Percentiles rank a stretch among this genome's conserved stretches.
phyloP scores from a whole-genome alignment of 768 basidiomycete genomes.

The Lyophyllum semitale region DNA sequence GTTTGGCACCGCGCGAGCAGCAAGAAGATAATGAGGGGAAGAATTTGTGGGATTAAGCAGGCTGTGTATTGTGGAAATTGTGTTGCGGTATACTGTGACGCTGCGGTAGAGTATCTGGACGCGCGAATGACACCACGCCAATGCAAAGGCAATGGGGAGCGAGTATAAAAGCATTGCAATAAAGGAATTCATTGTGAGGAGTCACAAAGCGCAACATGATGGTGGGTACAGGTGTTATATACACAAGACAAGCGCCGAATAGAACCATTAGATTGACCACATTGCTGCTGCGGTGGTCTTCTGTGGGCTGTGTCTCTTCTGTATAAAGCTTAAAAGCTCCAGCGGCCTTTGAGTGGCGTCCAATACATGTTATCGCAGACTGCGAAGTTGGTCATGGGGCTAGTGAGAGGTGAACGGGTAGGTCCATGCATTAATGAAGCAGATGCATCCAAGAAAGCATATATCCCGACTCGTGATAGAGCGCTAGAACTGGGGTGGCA shows the following conservation, averaged over 20 bases:
- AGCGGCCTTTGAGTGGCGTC: too few relatives aligned
- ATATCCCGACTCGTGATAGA: too few relatives aligned
- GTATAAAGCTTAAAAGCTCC: too few relatives aligned
- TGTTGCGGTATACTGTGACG: not conserved
- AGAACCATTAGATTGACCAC: not conserved
- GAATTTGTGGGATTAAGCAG: slow-evolving; percentile 15
- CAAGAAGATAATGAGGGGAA: slow-evolving; percentile 19
- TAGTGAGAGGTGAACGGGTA: too few relatives aligned
- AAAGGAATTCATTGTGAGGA: slow-evolving; percentile 6
- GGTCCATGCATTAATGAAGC: too few relatives aligned
- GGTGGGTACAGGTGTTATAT: slow-evolving; percentile 1
- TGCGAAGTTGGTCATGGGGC: too few relatives aligned
- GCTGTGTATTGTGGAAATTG: not conserved
- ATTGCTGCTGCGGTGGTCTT: not conserved
- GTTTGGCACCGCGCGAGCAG: slow-evolving; percentile 37
- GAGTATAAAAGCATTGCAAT: not conserved
- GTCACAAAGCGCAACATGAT: slow-evolving; percentile 2
- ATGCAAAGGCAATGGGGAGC: not conserved
- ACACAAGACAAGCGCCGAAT: not conserved
- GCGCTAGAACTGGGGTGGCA: too few relatives aligned
- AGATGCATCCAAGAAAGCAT: too few relatives aligned
- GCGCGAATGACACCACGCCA: not conserved
- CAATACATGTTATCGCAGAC: too few relatives aligned
- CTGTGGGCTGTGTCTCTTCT: too few relatives aligned
- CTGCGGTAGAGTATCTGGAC: not conserved